Conservation (phyloP, 2,329 filamentous ascomycete genomes). For the Diaporthe nobilis region DNA sequence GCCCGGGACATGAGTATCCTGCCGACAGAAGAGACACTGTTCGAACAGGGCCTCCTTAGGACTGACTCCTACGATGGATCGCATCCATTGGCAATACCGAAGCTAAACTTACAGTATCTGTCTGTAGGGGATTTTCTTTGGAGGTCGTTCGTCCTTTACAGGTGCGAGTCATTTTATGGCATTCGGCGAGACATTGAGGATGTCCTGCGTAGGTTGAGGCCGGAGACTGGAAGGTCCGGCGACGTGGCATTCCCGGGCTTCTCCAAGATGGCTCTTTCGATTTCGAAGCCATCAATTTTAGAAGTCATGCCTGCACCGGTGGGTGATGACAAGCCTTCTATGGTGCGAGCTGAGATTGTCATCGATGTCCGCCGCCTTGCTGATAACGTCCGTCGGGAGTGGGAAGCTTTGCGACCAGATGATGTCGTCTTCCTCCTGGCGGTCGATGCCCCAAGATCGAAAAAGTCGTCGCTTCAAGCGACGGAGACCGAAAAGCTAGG, state of each 20-base stretch:
- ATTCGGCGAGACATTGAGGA: constrained; percentile 93
- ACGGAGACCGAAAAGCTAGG: constrained; percentile 73
- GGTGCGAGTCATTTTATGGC: constrained; percentile 92
- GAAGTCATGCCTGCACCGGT: constrained; percentile 88
- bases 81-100: constrained; percentile 89
- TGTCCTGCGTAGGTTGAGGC: constrained; percentile 82
- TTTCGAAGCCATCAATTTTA: constrained; percentile 86
- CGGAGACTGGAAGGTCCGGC: constrained; percentile 74
- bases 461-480: constrained; percentile 66
- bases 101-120: constrained; percentile 95
- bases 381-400: constrained; percentile 83
- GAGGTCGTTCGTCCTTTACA: constrained; percentile 90
- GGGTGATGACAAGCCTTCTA: constrained; percentile 85
- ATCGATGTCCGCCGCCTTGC: constrained; percentile 87
- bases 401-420: constrained; percentile 88
- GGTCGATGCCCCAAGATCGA: constrained; percentile 73
- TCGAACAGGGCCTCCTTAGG: constrained; percentile 82
- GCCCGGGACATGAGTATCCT: constrained; percentile 79
- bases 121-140: constrained; percentile 97
- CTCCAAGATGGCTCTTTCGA: constrained; percentile 92
- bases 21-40: constrained; percentile 87
- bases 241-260: constrained; percentile 83
- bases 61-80: constrained; percentile 92
- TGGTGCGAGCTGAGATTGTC: constrained; percentile 87
- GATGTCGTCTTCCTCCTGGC: constrained; percentile 92